Evolutionary conservation across 2,329 filamentous ascomycete species (phyloP).

Genomic region (Alternaria ethzedia): DNA sequence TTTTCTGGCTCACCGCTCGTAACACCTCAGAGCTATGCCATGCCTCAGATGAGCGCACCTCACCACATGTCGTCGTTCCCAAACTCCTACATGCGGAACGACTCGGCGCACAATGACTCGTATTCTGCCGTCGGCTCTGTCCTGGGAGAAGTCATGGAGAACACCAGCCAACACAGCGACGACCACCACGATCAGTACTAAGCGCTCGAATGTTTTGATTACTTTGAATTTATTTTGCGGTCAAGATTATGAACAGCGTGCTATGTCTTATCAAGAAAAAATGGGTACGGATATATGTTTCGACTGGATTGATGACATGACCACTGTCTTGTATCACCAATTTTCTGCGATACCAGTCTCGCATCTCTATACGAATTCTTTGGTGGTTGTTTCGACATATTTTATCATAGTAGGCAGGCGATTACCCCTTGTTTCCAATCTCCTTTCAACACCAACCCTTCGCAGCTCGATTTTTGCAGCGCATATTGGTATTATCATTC

Average conservation of each 20-base stretch:
- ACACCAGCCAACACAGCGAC: conserved; percentile 41
- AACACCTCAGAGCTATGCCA: conserved; percentile 44
- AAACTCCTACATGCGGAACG: conserved; percentile 47
- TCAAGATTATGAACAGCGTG: conserved; percentile 3
- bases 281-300: conserved; percentile 12
- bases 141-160: conserved; percentile 46
- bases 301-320: conserved; percentile 15
- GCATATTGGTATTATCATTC: conserved; percentile 43
- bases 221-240: conserved; percentile 10
- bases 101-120: conserved; percentile 42
- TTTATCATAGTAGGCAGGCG: conserved; percentile 8
- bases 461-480: not conserved
- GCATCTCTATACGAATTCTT: conserved; percentile 16
- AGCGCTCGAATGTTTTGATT: conserved; percentile 1
- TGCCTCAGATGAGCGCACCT: conserved; percentile 49
- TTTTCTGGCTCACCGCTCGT: conserved; percentile 50
- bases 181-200: conserved; percentile 36
- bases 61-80: conserved; percentile 49
- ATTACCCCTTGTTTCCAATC: not conserved
- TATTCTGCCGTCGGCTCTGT: conserved; percentile 45
- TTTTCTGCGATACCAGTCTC: conserved; percentile 15
- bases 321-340: conserved; percentile 4
- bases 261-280: conserved; percentile 6
- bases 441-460: not conserved
- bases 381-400: conserved; percentile 32